phyloP scores from a whole-genome alignment of 495 filamentous ascomycete species.

The Penicillium bialowiezense region DNA sequence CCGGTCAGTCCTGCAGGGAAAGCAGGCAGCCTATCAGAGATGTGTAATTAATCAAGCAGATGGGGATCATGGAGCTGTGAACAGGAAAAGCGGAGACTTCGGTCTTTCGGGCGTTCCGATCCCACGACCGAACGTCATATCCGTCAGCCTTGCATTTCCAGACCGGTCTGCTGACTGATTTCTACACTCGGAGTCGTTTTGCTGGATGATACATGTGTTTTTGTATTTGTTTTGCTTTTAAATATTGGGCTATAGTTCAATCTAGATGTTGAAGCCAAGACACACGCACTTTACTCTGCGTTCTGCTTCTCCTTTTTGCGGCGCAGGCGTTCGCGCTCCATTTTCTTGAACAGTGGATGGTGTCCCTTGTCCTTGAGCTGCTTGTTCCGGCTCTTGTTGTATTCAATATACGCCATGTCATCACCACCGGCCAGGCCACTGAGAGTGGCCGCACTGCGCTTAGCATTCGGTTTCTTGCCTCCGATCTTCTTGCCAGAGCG shows the following conservation, averaged over 20 bases:
- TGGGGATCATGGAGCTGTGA: not conserved
- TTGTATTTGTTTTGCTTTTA: not conserved
- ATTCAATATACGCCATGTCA: constrained; percentile 96
- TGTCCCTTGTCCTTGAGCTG: constrained; percentile 73
- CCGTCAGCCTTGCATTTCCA: constrained; percentile 4
- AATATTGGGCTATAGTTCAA: constrained; percentile 2
- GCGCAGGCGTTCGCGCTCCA: constrained; percentile 70
- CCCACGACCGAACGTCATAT: constrained; percentile 19
- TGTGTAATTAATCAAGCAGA: not conserved
- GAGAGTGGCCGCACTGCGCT: constrained; percentile 78
- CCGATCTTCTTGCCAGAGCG: constrained; percentile 40
- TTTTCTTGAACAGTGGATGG: constrained; percentile 75
- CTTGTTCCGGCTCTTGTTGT: constrained; percentile 71
- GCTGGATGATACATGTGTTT: not conserved
- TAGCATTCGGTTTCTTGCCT: constrained; percentile 52
- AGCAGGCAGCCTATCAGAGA: constrained; percentile 14
- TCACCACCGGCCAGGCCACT: constrained; percentile 84
- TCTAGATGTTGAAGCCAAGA: constrained; percentile 4
- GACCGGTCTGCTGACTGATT: constrained; percentile 19
- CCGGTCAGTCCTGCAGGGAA: not conserved
- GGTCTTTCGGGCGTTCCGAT: constrained; percentile 11
- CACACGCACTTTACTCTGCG: not conserved
- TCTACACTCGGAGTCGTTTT: not conserved
- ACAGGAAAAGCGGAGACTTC: constrained; percentile 9
- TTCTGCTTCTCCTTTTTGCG: constrained; percentile 52